Evolutionary conservation across 176 grass and related monocot genomes (phyloP).

Genomic region (Carex scoparia): DNA sequence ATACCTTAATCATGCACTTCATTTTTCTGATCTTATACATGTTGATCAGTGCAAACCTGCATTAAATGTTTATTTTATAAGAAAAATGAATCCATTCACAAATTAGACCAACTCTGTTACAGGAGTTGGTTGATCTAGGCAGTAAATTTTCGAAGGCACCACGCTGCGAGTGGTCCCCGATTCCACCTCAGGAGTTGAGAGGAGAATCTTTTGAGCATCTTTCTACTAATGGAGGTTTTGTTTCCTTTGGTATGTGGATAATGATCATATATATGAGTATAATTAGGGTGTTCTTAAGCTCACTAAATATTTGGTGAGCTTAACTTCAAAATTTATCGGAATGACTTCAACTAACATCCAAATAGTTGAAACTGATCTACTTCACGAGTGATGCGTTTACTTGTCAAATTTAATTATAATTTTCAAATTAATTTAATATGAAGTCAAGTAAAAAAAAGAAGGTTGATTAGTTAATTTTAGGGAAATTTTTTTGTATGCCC

Average conservation of each 20-base stretch:
- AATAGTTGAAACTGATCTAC: too few species aligned
- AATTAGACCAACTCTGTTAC: not conserved
- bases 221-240: conserved; percentile 88
- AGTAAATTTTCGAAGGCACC: conserved; percentile 40
- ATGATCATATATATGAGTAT: not conserved
- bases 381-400: too few species aligned
- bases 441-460: too few species aligned
- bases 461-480: too few species aligned
- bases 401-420: too few species aligned
- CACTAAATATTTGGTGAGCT: too few species aligned
- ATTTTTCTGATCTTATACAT: not conserved
- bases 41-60: not conserved
- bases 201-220: conserved; percentile 61
- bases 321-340: too few species aligned
- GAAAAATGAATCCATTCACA: not conserved
- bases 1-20: not conserved
- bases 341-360: too few species aligned
- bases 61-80: not conserved
- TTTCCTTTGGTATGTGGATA: conserved; percentile 54
- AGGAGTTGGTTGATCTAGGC: conserved; percentile 68
- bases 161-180: conserved; percentile 73
- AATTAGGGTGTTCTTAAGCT: too few species aligned
- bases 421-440: too few species aligned
- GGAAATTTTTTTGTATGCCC: too few species aligned
- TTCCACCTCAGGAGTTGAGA: conserved; percentile 73